Base-by-base conservation (phyloP, 1,139 yeast species). In the Nakaseomyces nivariensis region DNA sequence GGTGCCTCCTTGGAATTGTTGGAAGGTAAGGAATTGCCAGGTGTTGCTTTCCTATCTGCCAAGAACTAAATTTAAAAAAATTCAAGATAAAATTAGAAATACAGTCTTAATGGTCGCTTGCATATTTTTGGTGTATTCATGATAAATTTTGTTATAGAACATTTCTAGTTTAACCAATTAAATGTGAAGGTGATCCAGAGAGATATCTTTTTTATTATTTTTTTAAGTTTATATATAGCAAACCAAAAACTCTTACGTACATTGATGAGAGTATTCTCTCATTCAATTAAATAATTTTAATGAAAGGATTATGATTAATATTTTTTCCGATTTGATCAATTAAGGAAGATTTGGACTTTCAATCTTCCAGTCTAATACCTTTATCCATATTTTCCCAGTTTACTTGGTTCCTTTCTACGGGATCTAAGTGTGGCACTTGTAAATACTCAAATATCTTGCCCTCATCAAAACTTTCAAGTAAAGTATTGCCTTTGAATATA, bases 1-100 rank as follows among this genome's bases (percentile, higher is more conserved):
- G 97, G 97, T 80, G 97, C 97, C 59, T 89, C 97, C 55, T 81
- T 90, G 71, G 97, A 90, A 75, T 83, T 90, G 71, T 83, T 90
- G 70, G 97, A 90, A 77, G 97, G 97, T 76, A 90, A 90, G 81
- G 94, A 79, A 62, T 81, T 90, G 67, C 97, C 97, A 62, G 97
- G 97, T 81, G 97, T 90, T 59, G 81, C 78, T 68, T 94, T 92
- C 71, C 82, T 89, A 64, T 81, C 94, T 61, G 81, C 77, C 72
- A 85, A 84, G 73, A 66, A 75, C 63, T 57, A 57, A 53, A 49
- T 48, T 48, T 37, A 49, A 25, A 25, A 25, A 13, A 36, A 13
- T 36, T 13, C n/a, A n/a, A n/a, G n/a, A n/a, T 34, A 34, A n/a
- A 8, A n/a, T 29, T 17, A 17, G 17, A 5, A 34, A 34, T 34